Conservation (phyloP, 352 stramenopile species). For the Globisporangium megalacanthum region DNA sequence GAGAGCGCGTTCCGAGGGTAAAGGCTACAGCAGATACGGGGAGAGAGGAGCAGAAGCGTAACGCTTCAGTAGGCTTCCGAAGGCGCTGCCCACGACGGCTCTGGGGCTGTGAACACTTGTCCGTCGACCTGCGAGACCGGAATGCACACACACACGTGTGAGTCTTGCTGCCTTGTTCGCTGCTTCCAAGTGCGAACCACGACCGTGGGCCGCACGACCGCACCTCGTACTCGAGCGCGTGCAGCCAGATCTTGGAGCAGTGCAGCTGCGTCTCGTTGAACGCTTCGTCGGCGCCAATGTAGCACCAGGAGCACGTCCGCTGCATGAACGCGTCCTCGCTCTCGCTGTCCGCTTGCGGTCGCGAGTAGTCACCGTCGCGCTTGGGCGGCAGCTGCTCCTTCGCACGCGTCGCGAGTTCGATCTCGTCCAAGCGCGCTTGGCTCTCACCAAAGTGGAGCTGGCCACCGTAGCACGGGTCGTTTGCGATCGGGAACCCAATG, state of each 20-base stretch:
- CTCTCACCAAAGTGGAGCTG: slow-evolving; percentile 89
- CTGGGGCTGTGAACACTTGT: slow-evolving; percentile 47
- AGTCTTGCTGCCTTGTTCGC: too few species aligned
- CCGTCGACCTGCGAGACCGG: slow-evolving; percentile 45
- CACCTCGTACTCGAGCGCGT: slow-evolving; percentile 86
- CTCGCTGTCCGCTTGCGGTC: slow-evolving; percentile 47
- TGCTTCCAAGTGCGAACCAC: background rate
- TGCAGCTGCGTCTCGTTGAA: slow-evolving; percentile 85
- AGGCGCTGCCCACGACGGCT: slow-evolving; percentile 53
- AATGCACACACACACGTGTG: slow-evolving; percentile 15
- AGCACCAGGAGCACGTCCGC: slow-evolving; percentile 77
- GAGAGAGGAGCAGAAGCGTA: background rate
- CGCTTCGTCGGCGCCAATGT: slow-evolving; percentile 48
- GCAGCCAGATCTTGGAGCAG: slow-evolving; percentile 84
- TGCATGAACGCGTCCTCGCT: slow-evolving; percentile 68
- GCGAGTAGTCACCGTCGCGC: slow-evolving; percentile 52
- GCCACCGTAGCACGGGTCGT: slow-evolving; percentile 97
- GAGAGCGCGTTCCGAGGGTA: slow-evolving; percentile 55
- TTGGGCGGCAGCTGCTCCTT: slow-evolving; percentile 24
- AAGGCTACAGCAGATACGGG: too few species aligned
- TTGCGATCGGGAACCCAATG: slow-evolving; percentile 92
- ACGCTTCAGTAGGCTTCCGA: slow-evolving; percentile 33
- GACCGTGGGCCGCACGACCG: background rate
- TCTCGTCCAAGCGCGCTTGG: slow-evolving; percentile 32
- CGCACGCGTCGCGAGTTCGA: slow-evolving; percentile 32